phyloP scores from a whole-genome alignment of 2,329 filamentous ascomycete genomes.

The Xylariaceae sp. region DNA sequence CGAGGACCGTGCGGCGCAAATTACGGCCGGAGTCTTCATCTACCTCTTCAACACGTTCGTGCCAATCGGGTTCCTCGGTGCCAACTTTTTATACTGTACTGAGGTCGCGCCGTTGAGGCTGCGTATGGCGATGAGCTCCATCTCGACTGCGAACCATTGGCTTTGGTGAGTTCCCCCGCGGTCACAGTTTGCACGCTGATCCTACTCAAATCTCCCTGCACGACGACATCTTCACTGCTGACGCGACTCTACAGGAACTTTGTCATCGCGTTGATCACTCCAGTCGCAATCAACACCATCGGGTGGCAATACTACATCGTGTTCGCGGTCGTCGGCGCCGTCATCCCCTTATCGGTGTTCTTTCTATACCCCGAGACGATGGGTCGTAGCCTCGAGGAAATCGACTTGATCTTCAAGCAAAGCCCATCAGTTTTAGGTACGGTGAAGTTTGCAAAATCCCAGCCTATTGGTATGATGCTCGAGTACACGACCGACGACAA shows the following conservation, averaged over 20 bases:
- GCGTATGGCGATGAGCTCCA: slow-evolving; percentile 55
- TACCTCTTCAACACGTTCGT: slow-evolving; percentile 54
- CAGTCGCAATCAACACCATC: slow-evolving; percentile 55
- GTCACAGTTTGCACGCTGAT: too few relatives aligned
- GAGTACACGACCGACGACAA: too few relatives aligned
- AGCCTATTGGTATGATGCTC: too few relatives aligned
- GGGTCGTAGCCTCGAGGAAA: too few relatives aligned
- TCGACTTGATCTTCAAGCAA: too few relatives aligned
- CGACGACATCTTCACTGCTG: too few relatives aligned
- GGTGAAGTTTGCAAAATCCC: too few relatives aligned
- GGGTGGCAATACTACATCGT: slow-evolving; percentile 61
- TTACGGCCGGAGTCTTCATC: slow-evolving; percentile 48
- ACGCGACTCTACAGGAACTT: slow-evolving; percentile 42
- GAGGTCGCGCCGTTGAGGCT: slow-evolving; percentile 52
- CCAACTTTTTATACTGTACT: slow-evolving; percentile 58
- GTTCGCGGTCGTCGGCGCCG: slow-evolving; percentile 62
- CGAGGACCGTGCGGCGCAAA: slow-evolving; percentile 44
- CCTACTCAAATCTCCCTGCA: too few relatives aligned
- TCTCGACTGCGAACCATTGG: slow-evolving; percentile 51
- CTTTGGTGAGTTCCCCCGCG: background rate
- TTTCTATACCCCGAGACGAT: slow-evolving; percentile 65
- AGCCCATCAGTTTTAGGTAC: too few relatives aligned
- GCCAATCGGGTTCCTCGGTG: slow-evolving; percentile 49
- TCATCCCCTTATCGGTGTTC: slow-evolving; percentile 55
- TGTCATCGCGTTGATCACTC: slow-evolving; percentile 61